Conservation (phyloP, 257 asterid genomes). For the Nicotiana otophora region DNA sequence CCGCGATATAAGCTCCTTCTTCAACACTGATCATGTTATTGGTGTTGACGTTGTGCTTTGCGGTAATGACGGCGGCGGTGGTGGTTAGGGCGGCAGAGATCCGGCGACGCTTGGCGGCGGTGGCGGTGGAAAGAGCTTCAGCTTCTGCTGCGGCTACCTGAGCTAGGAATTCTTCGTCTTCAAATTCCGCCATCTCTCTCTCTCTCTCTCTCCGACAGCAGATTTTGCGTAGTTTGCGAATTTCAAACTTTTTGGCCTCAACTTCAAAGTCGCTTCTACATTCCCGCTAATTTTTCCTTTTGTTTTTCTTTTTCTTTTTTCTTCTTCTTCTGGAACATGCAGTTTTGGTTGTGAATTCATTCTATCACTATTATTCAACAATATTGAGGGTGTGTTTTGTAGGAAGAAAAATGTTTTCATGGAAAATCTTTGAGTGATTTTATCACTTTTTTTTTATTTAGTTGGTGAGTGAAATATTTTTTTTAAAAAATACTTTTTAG, state of each 20-base stretch:
- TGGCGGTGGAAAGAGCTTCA: conserved; percentile 11
- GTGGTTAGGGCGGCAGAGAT: neutral
- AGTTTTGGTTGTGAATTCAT: neutral
- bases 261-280: neutral
- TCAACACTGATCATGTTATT: neutral
- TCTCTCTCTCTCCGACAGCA: neutral
- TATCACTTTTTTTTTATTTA: no score
- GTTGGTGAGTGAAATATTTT: no score
- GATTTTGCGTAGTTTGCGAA: neutral
- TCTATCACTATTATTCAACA: neutral
- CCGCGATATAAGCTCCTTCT: conserved; percentile 20
- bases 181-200: conserved; percentile 15
- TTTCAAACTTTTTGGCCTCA: neutral
- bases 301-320: neutral
- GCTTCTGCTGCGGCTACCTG: conserved; percentile 20
- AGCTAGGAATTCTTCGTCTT: conserved; percentile 16
- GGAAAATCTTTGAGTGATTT: no score
- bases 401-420: no score
- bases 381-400: neutral
- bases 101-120: conserved; percentile 16
- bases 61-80: neutral
- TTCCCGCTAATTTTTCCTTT: neutral
- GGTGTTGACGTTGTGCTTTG: neutral
- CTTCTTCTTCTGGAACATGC: neutral
- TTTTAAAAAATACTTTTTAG: no score